Evolutionary conservation across 2,329 filamentous ascomycete species (phyloP).

Genomic region (Penicillium sp.): DNA sequence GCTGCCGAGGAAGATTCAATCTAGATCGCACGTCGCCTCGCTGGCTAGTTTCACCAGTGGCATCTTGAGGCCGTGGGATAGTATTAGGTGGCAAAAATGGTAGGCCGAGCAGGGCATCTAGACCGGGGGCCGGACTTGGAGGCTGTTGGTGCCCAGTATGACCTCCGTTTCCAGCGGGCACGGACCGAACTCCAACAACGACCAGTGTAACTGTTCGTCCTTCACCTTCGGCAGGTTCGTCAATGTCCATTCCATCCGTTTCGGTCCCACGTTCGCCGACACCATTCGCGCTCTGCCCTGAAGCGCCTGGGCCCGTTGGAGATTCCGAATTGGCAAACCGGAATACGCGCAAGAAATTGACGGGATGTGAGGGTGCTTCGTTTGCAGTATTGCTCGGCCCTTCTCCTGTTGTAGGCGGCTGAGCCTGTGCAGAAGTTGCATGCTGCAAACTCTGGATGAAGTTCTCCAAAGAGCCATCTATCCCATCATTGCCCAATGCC

Average conservation of each 20-base stretch:
- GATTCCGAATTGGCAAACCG: slow-evolving; percentile 51
- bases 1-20: slow-evolving; percentile 44
- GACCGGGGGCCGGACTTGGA: slow-evolving; percentile 31
- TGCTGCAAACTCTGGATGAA: slow-evolving; percentile 57
- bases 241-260: slow-evolving; percentile 33
- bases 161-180: slow-evolving; percentile 46
- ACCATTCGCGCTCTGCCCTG: slow-evolving; percentile 20
- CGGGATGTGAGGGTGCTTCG: slow-evolving; percentile 44
- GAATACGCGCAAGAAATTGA: slow-evolving; percentile 63
- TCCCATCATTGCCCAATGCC: slow-evolving; percentile 46
- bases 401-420: slow-evolving; percentile 30
- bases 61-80: slow-evolving; percentile 35
- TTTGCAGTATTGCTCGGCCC: slow-evolving; percentile 26
- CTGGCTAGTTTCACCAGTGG: slow-evolving; percentile 44
- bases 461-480: slow-evolving; percentile 55
- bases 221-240: slow-evolving; percentile 37
- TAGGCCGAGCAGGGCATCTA: slow-evolving; percentile 41
- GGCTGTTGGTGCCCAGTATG: slow-evolving; percentile 39
- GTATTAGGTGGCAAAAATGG: slow-evolving; percentile 40
- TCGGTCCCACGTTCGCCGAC: slow-evolving; percentile 20
- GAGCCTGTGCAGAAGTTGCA: slow-evolving; percentile 50
- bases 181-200: slow-evolving; percentile 60
- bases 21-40: slow-evolving; percentile 49
- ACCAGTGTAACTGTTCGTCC: slow-evolving; percentile 60
- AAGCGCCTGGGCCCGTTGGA: slow-evolving; percentile 17